Conservation (phyloP, 306 rosid genomes). For the Fragaria iinumae region DNA sequence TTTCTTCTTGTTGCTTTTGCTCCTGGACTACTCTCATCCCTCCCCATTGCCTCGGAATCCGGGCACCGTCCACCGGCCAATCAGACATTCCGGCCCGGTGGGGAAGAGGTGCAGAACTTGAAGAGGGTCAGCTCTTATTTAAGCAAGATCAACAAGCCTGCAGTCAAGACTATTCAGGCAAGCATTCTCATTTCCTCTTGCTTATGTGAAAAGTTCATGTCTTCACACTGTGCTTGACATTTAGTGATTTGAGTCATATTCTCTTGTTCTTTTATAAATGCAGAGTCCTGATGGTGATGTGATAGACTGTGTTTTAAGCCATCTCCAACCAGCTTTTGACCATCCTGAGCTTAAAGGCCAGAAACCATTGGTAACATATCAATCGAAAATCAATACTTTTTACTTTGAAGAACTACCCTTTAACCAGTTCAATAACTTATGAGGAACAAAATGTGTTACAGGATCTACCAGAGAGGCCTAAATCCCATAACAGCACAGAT, state of each 20-base stretch:
- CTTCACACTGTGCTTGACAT: not conserved
- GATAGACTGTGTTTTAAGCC: conserved; percentile 79
- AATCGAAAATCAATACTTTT: not conserved
- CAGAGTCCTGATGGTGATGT: conserved; percentile 98
- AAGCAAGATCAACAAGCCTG: conserved; percentile 72
- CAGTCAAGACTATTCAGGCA: conserved; percentile 88
- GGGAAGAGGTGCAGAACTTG: conserved; percentile 40
- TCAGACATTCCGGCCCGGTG: conserved; percentile 48
- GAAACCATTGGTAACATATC: conserved; percentile 69
- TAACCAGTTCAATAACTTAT: not conserved
- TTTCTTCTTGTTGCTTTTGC: conserved; percentile 49
- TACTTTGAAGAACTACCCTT: not conserved
- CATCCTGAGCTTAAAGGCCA: conserved; percentile 71
- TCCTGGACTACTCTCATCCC: conserved; percentile 46
- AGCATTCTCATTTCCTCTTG: conserved; percentile 9
- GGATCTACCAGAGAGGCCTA: conserved; percentile 92
- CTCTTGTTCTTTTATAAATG: conserved; percentile 17
- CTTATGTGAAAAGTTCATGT: not conserved
- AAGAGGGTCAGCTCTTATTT: conserved; percentile 47
- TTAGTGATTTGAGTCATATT: conserved; percentile 30
- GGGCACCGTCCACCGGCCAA: conserved; percentile 40
- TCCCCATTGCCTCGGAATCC: conserved; percentile 36
- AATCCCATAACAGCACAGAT: conserved; percentile 41
- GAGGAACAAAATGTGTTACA: conserved; percentile 38
- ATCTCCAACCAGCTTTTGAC: conserved; percentile 94